phyloP scores from a whole-genome alignment of 192 early-diverging fungal species.

The Cladochytrium replicatum region DNA sequence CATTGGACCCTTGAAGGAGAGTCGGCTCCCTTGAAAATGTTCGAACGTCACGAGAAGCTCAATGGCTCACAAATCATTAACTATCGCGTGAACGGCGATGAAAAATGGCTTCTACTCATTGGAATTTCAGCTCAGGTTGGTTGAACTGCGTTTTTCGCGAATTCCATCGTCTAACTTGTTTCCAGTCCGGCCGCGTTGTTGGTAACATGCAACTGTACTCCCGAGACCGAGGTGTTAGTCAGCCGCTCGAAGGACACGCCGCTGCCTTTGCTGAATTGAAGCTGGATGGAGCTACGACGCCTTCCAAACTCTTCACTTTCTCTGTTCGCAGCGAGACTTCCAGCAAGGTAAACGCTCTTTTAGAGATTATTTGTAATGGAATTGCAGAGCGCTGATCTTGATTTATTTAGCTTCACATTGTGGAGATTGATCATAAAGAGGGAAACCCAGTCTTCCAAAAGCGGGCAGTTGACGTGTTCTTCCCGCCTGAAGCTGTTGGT shows the following conservation, averaged over 20 bases:
- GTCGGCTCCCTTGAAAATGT: constrained; percentile 73
- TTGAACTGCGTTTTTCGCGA: not conserved
- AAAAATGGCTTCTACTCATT: constrained; percentile 90
- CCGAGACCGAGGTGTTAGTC: constrained; percentile 82
- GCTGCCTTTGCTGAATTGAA: constrained; percentile 88
- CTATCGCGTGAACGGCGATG: constrained; percentile 81
- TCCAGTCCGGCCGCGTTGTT: constrained; percentile 71
- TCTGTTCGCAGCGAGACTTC: constrained; percentile 68
- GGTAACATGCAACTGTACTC: constrained; percentile 96
- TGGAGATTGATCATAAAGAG: constrained; percentile 92
- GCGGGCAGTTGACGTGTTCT: constrained; percentile 84
- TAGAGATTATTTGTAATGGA: constrained; percentile 7
- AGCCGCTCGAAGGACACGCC: constrained; percentile 94
- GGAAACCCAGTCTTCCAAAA: constrained; percentile 85
- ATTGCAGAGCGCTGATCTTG: not conserved
- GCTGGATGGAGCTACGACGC: constrained; percentile 58
- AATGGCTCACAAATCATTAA: constrained; percentile 89
- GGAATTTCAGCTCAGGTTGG: constrained; percentile 85
- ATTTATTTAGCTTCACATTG: constrained; percentile 67
- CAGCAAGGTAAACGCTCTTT: constrained; percentile 54
- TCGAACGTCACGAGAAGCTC: constrained; percentile 82
- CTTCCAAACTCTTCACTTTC: constrained; percentile 90
- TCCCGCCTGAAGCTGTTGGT: constrained; percentile 87
- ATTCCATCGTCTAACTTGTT: not conserved
- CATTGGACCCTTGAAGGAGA: constrained; percentile 97